Evolutionary conservation across 331 rosid species (phyloP), one percentile per base, ranked within the genome.

Genomic region (Quercus phellos): DNA sequence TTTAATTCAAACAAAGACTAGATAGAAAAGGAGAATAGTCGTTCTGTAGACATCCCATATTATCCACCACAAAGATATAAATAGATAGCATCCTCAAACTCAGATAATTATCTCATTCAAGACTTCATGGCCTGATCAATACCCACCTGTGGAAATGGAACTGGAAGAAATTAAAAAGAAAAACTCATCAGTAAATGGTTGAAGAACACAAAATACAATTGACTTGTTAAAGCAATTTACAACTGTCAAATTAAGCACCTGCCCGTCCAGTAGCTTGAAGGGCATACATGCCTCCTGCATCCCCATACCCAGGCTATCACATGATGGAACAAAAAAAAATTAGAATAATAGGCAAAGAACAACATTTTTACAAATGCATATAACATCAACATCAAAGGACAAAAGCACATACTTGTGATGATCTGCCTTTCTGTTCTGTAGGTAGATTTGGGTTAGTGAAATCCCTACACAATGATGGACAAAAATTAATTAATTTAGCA

Each of bases 371-470:
- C 12, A 75, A 50, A 70, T 30, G 66, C 3, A 27, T 34, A n/a
- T 67, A 68, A 81, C 51, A 76, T 22, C 16, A 74, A 72, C 51
- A 80, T 72, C 29, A 84, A 73, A 34, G 17, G 67, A 19, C 72
- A 64, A 74, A 56, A 55, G 70, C 54, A 74, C 88, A 73, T 81
- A 92, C 98, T 74, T 92, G 98, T 17, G 98, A 91, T 50, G 95
- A 55, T 80, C 92, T 87, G 69, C 97, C 98, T 84, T 88, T 92
- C 88, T 91, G 98, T 85, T 94, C 98, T 1, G 98, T 84, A 24
- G 98, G 98, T 77, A 94, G 79, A 86, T 87, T 89, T 77, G 98
- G 95, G 84, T 94, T 94, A 1, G 95, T 92, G 80, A 89, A 94
- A 82, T 94, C 98, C 89, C 98, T 94, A 74, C 22, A 26, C 50